These are phyloP conservation scores for Beauveria sp. DNA, from an alignment of 2,329 filamentous ascomycete species.

Conservation along the genomic window DNA sequence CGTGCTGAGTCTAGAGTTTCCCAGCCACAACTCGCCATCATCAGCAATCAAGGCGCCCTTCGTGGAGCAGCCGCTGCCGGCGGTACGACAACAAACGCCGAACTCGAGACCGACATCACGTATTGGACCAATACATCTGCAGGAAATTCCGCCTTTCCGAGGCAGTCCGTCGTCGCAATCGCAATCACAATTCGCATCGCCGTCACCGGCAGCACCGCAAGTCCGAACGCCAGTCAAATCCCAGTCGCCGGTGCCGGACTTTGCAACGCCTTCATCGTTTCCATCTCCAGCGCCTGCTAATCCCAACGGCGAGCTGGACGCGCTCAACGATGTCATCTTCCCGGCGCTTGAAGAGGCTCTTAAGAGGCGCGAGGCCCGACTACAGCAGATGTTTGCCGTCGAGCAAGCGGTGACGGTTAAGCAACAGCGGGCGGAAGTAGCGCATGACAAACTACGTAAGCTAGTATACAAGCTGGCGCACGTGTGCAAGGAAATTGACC, in stretches of 20 bases:
- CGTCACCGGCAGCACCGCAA: constrained; percentile 9
- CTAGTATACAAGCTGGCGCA: constrained; percentile 76
- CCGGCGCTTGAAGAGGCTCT: constrained; percentile 88
- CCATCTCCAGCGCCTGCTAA: constrained; percentile 50
- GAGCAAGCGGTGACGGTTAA: constrained; percentile 44
- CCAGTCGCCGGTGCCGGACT: constrained; percentile 25
- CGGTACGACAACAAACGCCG: constrained; percentile 15
- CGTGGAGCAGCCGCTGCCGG: constrained; percentile 14
- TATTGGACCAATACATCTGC: constrained; percentile 34
- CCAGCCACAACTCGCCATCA: constrained; percentile 13
- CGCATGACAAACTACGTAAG: constrained; percentile 75
- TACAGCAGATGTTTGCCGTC: constrained; percentile 31
- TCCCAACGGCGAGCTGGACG: constrained; percentile 67
- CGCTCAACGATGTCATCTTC: constrained; percentile 83
- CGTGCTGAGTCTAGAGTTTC: constrained; percentile 41
- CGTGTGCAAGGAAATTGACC: constrained; percentile 84
- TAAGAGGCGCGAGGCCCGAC: constrained; percentile 62
- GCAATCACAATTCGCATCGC: constrained; percentile 17
- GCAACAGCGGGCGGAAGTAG: constrained; percentile 60
- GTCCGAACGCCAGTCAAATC: constrained; percentile 21
- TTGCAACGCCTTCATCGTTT: constrained; percentile 39
- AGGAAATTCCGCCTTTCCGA: constrained; percentile 50
- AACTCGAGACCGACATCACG: constrained; percentile 31
- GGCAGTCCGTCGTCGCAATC: constrained; percentile 28
- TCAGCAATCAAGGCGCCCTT: constrained; percentile 17